Base-by-base conservation (phyloP, 805 yeast genomes). In the Candida gorgasii region DNA sequence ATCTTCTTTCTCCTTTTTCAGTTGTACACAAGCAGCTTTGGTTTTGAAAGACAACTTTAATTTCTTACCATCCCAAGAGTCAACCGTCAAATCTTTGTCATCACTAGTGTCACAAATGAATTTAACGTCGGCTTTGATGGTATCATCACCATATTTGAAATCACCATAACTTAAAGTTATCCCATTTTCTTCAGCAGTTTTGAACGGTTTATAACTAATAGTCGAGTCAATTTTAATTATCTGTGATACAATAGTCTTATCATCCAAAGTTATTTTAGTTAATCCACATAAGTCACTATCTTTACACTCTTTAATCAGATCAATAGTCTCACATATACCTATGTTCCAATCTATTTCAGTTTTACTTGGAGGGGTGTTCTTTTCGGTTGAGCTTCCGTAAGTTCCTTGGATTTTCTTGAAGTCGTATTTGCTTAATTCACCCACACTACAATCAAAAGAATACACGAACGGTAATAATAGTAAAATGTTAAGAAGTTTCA, bases 231-330 rank as follows among this genome's bases (percentile, higher is more conserved):
- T 73, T 23, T 86, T 79, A 39, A 86, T 75, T 13, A 86, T 72
- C 59, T 86, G 85, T 0, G 89, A 69, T 18, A 76, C 63, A 2
- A 79, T 46, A 3, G 79, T 39, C 29, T 50, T 50, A 14, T 74
- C 75, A n/a, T 82, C 81, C 14, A 82, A 49, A 11, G 64, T 58
- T 4, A 86, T 73, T 8, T 67, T 54, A 17, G 85, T 81, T 13
- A 85, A 55, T 2, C 95, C 96, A 62, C 99, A 92, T 7, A 90
- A 59, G 49, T 86, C 86, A 1, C 90, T 79, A 48, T 84, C 81
- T 36, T 67, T 65, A 63, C 97, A 90, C 20, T 71, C 72, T 8
- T 72, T 66, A 7, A 67, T 58, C 19, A 52, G 56, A 23, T 62
- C 58, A n/a, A 73, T 59, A 0, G 76, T 65, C 35, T 78, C 80